Conservation (phyloP, 176 grass and related monocot genomes). For the Pharus latifolius region DNA sequence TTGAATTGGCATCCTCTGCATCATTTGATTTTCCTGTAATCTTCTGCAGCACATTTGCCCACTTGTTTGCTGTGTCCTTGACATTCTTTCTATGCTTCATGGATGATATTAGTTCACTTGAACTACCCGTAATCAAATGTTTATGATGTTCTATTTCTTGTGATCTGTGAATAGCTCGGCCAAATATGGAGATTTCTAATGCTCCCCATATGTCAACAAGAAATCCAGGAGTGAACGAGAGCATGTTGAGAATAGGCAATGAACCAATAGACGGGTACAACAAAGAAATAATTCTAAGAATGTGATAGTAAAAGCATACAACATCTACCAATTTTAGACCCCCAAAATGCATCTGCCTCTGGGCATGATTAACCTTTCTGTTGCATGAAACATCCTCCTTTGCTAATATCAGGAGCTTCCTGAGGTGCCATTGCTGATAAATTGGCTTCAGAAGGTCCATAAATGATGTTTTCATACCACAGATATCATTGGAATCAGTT, state of each 20-base stretch:
- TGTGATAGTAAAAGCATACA: conserved; percentile 78
- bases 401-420: conserved; percentile 58
- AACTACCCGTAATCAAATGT: conserved; percentile 34
- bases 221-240: conserved; percentile 92
- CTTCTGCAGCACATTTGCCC: conserved; percentile 83
- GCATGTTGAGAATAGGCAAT: conserved; percentile 83
- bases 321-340: conserved; percentile 50
- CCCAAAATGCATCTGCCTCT: neutral
- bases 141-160: conserved; percentile 31
- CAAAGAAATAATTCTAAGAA: conserved; percentile 69
- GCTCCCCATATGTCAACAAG: conserved; percentile 71
- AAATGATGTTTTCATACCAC: conserved; percentile 31
- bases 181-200: conserved; percentile 55
- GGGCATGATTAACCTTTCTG: neutral
- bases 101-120: conserved; percentile 32
- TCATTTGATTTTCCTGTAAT: conserved; percentile 69
- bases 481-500: conserved; percentile 19
- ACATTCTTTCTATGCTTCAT: conserved; percentile 49
- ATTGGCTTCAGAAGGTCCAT: conserved; percentile 88
- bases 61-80: conserved; percentile 77
- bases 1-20: conserved; percentile 24
- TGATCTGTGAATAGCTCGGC: conserved; percentile 14
- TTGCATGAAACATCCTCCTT: conserved; percentile 28
- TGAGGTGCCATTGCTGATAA: conserved; percentile 93
- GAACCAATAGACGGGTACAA: conserved; percentile 54